Percentiles rank a stretch among this genome's conserved stretches.
phyloP scores from a whole-genome alignment of 129 eudicot species.

The Chrysanthemum seticuspe region DNA sequence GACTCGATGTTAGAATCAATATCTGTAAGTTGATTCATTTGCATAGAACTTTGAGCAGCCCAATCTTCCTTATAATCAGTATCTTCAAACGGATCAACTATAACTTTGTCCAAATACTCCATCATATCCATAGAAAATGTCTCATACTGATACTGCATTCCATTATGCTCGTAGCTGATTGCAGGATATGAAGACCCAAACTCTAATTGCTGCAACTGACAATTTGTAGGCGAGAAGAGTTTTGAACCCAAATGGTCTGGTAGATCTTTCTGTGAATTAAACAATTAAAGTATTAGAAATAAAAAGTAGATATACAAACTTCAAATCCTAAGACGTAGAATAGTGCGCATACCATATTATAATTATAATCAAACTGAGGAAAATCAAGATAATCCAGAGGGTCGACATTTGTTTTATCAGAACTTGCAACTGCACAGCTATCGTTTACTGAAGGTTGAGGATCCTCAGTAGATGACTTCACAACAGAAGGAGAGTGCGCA shows the following conservation, averaged over 20 bases:
- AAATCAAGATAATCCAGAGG: constrained; percentile 36
- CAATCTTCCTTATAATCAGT: constrained; percentile 13
- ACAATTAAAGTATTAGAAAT: neutral
- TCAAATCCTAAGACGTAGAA: constrained; percentile 30
- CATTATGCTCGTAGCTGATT: constrained; percentile 21
- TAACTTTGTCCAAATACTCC: constrained; percentile 49
- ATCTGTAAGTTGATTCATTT: constrained; percentile 25
- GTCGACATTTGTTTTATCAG: constrained; percentile 11
- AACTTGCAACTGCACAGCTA: constrained; percentile 12
- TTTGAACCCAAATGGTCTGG: constrained; percentile 37
- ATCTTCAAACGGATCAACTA: constrained; percentile 27
- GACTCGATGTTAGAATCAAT: constrained; percentile 44
- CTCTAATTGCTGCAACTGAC: constrained; percentile 41
- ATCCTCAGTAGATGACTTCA: constrained; percentile 47
- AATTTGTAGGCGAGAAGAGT: constrained; percentile 51
- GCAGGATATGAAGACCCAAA: constrained; percentile 38
- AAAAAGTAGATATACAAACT: neutral
- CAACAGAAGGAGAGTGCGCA: constrained; percentile 36
- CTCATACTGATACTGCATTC: constrained; percentile 38
- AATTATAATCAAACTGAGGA: constrained; percentile 23
- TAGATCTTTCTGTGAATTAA: constrained; percentile 41
- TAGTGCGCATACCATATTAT: constrained; percentile 23
- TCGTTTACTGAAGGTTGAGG: constrained; percentile 27
- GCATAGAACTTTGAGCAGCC: constrained; percentile 11
- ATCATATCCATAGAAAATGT: constrained; percentile 24